Percentiles rank a stretch among this genome's conserved stretches.
These are phyloP conservation scores for Naganishia friedmannii DNA, from an alignment of 768 basidiomycete species.

Conservation along the genomic window DNA sequence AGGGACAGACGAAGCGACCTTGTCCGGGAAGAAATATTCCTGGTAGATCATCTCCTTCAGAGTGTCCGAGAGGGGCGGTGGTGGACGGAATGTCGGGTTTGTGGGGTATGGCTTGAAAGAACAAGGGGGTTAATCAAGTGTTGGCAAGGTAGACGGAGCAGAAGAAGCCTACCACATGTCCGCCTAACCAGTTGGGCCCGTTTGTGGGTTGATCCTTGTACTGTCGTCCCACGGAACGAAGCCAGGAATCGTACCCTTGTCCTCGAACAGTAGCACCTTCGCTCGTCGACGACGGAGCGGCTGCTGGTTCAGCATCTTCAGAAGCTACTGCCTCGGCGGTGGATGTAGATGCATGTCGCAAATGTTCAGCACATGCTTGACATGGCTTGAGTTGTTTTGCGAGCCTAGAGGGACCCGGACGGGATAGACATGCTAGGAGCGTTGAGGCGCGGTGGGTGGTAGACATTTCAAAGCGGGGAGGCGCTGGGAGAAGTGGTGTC, in stretches of 20 bases:
- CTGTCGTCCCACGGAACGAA: conserved; percentile 33
- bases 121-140: background rate
- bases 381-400: conserved; percentile 23
- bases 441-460: conserved; percentile 2
- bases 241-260: conserved; percentile 34
- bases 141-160: background rate
- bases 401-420: conserved; percentile 31
- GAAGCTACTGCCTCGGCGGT: background rate
- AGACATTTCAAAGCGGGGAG: conserved; percentile 5
- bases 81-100: conserved; percentile 49
- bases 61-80: conserved; percentile 48
- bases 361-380: conserved; percentile 18
- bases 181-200: conserved; percentile 48
- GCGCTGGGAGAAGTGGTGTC: background rate
- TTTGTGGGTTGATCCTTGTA: conserved; percentile 38
- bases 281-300: background rate
- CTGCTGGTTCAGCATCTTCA: background rate
- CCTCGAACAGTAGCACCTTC: conserved; percentile 2
- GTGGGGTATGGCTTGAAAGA: conserved; percentile 43
- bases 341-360: conserved; percentile 20
- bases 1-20: conserved; percentile 3
- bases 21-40: conserved; percentile 29
- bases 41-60: conserved; percentile 42
- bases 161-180: conserved; percentile 39
- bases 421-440: conserved; percentile 25